A percentile compares a stretch with the other conserved stretches of the same genome.
Evolutionary conservation across 2,329 filamentous ascomycete species (phyloP).

Genomic region (Sphaerulina populicola): DNA sequence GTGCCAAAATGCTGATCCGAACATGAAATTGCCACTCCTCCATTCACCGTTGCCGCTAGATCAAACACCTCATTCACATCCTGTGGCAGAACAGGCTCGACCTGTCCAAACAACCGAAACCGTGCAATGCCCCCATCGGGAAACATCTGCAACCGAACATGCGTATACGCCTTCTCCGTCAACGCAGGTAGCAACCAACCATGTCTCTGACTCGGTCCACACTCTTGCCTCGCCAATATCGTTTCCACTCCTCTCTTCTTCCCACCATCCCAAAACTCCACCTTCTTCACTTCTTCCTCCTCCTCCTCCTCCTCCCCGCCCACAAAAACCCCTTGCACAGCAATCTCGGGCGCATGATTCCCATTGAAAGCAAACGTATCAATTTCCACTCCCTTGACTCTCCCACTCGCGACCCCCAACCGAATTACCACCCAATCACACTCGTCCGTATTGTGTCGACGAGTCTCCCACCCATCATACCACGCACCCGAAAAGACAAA

Average conservation of each 20-base stretch:
- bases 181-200: conserved; percentile 56
- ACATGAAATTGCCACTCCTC: conserved; percentile 65
- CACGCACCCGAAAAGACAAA: conserved; percentile 54
- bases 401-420: conserved; percentile 58
- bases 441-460: conserved; percentile 50
- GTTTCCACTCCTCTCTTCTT: neutral
- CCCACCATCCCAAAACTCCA: conserved; percentile 50
- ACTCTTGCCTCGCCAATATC: conserved; percentile 60
- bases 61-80: conserved; percentile 60
- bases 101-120: conserved; percentile 68
- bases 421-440: conserved; percentile 55
- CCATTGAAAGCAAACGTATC: conserved; percentile 76
- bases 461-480: conserved; percentile 59
- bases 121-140: conserved; percentile 76
- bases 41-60: conserved; percentile 69
- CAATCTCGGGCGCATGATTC: conserved; percentile 72
- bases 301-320: conserved; percentile 55
- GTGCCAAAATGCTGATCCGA: conserved; percentile 79
- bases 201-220: conserved; percentile 64
- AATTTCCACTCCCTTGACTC: conserved; percentile 64
- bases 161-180: conserved; percentile 62
- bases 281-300: conserved; percentile 51
- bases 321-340: conserved; percentile 66
- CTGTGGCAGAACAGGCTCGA: conserved; percentile 65
- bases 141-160: conserved; percentile 76